Base-by-base conservation (phyloP, 495 filamentous ascomycete species). In the Podospora bellae-mahoneyi region DNA sequence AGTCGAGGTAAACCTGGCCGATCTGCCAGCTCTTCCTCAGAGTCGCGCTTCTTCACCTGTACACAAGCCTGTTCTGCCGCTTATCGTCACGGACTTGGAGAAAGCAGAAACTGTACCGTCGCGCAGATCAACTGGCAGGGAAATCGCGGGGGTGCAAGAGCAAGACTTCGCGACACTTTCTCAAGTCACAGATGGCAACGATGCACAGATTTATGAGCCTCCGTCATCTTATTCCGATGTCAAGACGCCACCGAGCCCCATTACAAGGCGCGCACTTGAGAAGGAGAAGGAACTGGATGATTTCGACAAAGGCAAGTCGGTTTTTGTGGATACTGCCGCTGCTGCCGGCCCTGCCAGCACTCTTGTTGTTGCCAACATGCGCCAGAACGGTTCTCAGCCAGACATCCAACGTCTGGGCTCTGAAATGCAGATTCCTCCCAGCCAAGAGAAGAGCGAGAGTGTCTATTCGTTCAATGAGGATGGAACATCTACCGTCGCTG, bases 401-500 rank as follows among this genome's bases (percentile, higher is more conserved):
- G 62, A 69, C 5, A 54, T 66, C 26, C 66, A 68, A 13, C 54
- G 64, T 16, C 44, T 64, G 1, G 70, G 66, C 4, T 58, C 66
- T 4, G 71, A 74, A 13, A 57, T 64, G 18, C 60, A 65, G 48
- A 59, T 64, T 26, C 39, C 13, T 13, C 65, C 64, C n/a, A 19
- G 23, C 27, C 64, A 71, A 5, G 66, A 70, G 30, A 68, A 64
- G 62, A 56, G 67, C 13, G 73, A 77, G 59, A 75, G 72, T 16
- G 71, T 75, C n/a, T 64, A 63, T 28, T 73, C 73, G 20, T 68
- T 66, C 28, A 72, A 71, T 57, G 75, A 76, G 32, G 71, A 76
- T 44, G 72, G 27, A 23, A 32, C 74, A 19, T 77, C 75, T 4
- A 77, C 75, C n/a, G 64, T 77, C 5, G 75, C 75, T 6, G 70